Evolutionary conservation across 2,329 filamentous ascomycete genomes (phyloP), one percentile per base, ranked within the genome.

Genomic region (Cladophialophora psammophila): DNA sequence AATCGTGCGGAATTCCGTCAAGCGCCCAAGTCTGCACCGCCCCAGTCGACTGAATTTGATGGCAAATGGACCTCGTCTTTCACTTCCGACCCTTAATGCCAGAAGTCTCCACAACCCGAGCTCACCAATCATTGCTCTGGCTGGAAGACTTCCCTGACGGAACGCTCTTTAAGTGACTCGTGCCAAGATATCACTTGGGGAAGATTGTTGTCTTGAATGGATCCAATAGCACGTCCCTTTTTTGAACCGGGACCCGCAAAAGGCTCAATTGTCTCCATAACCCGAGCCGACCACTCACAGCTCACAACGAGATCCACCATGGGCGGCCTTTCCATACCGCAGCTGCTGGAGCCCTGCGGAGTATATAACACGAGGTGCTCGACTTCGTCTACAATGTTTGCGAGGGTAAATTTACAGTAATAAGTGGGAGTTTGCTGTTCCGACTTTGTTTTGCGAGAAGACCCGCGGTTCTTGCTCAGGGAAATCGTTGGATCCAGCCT

Each of bases 221-320:
- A 45, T 45, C n/a, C 40, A 26, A 26, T 50, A 20, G 45, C 45
- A 12, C 8, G 2, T 2, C 18, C 10, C 45, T 8, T 50, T 50
- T 26, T 26, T 12, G 36, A 38, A 10, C 36, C 36, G 36, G 36
- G 40, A 45, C 15, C 40, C 40, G 18, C 40, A 2, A n/a, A 15
- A 13, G 13, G 5, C 38, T 50, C 15, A 50, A 45, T 20, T 18
- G 45, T 26, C 45, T 50, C 45, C 45, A 50, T 10, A 50, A 50
- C 45, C 45, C 45, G 45, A 50, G 45, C 45, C 20, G 45, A 26
- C 45, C 45, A 50, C 2, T 50, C 45, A 50, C 7, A 50, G 18
- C 18, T 10, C 36, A 38, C 36, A 38, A 10, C 8, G 9, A 38
- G 36, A 38, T 13, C 36, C 36, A 38, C 13, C 36, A 3, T 26